Evolutionary conservation across 805 yeast genomes (phyloP).

Genomic region (Lachancea nothofagi): DNA sequence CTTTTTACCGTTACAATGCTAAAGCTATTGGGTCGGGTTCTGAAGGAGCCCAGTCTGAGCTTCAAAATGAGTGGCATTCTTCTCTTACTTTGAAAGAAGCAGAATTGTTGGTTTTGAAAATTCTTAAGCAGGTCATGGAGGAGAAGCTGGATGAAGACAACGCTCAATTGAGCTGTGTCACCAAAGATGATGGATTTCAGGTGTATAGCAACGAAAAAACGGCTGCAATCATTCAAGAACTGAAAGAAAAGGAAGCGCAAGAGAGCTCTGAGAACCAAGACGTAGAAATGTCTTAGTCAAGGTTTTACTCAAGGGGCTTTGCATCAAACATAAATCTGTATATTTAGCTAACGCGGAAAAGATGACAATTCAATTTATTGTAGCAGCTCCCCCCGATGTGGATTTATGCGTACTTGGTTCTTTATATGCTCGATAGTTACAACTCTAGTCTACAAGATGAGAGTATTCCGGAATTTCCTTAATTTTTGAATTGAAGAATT

Average conservation of each 20-base stretch:
- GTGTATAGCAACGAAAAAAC: slow-evolving; percentile 80
- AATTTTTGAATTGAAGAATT: slow-evolving; percentile 73
- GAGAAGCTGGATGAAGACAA: slow-evolving; percentile 93
- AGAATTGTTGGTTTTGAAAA: slow-evolving; percentile 80
- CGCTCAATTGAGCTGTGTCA: slow-evolving; percentile 91
- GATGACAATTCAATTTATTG: too few relatives aligned
- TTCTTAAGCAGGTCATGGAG: slow-evolving; percentile 97
- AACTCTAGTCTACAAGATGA: slow-evolving; percentile 56
- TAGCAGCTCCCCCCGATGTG: too few relatives aligned
- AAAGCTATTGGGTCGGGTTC: slow-evolving; percentile 99
- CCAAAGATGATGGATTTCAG: slow-evolving; percentile 78
- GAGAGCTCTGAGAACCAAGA: slow-evolving; percentile 34
- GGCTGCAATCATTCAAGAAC: slow-evolving; percentile 67
- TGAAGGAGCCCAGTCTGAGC: slow-evolving; percentile 97
- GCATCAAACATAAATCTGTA: slow-evolving; percentile 3
- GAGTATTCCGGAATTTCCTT: slow-evolving; percentile 91
- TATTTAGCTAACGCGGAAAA: background rate
- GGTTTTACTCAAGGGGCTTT: background rate
- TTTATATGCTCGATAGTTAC: background rate
- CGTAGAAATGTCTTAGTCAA: slow-evolving; percentile 26
- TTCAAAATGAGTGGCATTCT: slow-evolving; percentile 93
- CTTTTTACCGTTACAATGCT: slow-evolving; percentile 95
- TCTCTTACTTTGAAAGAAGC: slow-evolving; percentile 90
- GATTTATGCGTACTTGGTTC: too few relatives aligned
- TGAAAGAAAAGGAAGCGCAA: slow-evolving; percentile 65